Evolutionary conservation across 2,329 filamentous ascomycete genomes (phyloP), one percentile per base, ranked within the genome.

Genomic region (Clonostachys byssicola): DNA sequence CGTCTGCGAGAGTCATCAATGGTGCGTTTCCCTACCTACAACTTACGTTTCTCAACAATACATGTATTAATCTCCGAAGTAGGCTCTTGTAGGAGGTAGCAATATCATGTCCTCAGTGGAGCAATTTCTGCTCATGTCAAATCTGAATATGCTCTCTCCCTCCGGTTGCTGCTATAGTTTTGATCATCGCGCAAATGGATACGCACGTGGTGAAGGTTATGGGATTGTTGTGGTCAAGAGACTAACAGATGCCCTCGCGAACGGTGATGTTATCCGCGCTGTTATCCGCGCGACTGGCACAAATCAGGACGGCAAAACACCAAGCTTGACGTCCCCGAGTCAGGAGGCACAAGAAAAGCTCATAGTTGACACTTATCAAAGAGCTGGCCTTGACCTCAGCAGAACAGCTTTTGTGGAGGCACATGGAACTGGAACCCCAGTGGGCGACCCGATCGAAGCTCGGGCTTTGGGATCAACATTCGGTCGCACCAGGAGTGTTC

Each of bases 361-460:
- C 42, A 76, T 76, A 46, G 52, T 55, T 35, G 50, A 56, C 1
- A 60, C 67, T 1, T 78, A 77, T 52, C 40, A 51, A 5, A 59
- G 57, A 12, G 63, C 67, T 1, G 68, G 61, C 3, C 56, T 72
- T 1, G 52, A 62, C 20, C 56, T 61, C n/a, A 45, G 54, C 2
- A 53, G 64, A 10, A 74, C 71, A 0, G 61, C 58, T 0, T 76
- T 66, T 46, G 64, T 76, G 40, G 74, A 77, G 51, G 72, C 71
- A 38, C 74, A 72, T 48, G 76, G 75, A 10, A 80, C 75, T 0
- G 76, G 75, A 12, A 80, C 77, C 0, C 63, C 65, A 14, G 71
- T 68, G 5, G 73, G 75, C 4, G 72, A 74, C 48, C 53, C 59
- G 10, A 62, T 63, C 42, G 70, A 73, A 51, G 54, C 64, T 2